Base-by-base conservation (phyloP, 306 rosid species). In the Comarum palustre region DNA sequence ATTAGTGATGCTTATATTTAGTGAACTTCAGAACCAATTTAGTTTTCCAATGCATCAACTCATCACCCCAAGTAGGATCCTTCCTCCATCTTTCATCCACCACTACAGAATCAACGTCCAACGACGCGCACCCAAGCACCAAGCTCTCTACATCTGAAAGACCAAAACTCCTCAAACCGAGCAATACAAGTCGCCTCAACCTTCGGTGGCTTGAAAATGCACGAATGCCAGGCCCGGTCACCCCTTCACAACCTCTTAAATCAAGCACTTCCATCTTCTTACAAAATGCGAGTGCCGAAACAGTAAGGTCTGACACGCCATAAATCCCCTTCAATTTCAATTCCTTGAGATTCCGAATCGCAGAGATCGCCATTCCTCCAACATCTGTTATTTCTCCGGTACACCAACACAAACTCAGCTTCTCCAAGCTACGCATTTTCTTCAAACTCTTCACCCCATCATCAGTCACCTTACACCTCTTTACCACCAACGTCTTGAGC, bases 321-420 rank as follows among this genome's bases (percentile, higher is more conserved):
- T 2, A 6, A 4, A 57, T 17, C 25, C 3, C 17, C 13, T 5
- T 12, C 36, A 57, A 13, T 57, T 57, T 12, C 36, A 57, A 27
- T 0, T 25, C 17, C 36, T 57, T 25, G 19, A 57, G 63, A 27
- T 25, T 57, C 29, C 8, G 63, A 25, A 57, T 57, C 8, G 16
- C 2, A 22, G 63, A 57, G 8, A 57, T 57, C 27, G 36, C 19
- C 63, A 22, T 8, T n/a, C 59, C 59, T 20, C 59, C 58, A 2
- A 7, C 25, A n/a, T 51, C 58, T 0, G 59, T 52, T 8, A 52
- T 52, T 9, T 52, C 59, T 20, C 29, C 29, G 24, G 4, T 4
- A 52, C 59, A 52, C 27, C 58, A 51, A n/a, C 24, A 52, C 59
- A 52, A 52, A 52, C 14, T 52, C 59, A 52, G 59, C 27, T 51